phyloP scores from a whole-genome alignment of 192 early-diverging fungal species.

The Linnemannia zychae region DNA sequence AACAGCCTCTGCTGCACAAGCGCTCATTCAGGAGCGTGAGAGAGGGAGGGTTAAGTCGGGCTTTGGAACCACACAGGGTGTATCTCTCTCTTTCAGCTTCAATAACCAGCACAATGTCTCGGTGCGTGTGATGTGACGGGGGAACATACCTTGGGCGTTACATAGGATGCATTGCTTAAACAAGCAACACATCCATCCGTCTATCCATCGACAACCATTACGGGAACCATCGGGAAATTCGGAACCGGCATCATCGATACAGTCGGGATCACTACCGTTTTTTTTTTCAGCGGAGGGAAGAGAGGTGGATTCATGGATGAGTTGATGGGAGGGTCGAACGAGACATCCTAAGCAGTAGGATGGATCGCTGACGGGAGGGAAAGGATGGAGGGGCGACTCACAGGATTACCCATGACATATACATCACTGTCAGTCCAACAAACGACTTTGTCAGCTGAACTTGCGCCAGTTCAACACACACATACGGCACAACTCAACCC shows the following conservation, averaged over 20 bases:
- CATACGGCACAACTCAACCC: background rate
- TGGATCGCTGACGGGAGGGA: background rate
- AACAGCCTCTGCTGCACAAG: background rate
- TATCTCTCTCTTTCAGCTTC: constrained; percentile 35
- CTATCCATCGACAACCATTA: constrained; percentile 15
- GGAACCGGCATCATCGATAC: background rate
- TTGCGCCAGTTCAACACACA: background rate
- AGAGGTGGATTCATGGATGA: background rate
- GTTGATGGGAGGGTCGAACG: background rate
- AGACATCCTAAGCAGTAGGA: background rate
- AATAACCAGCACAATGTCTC: constrained; percentile 53
- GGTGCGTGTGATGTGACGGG: constrained; percentile 31
- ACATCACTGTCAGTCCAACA: background rate
- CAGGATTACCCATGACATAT: background rate
- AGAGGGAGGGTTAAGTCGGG: background rate
- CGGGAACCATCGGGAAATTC: background rate
- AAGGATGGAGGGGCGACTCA: background rate
- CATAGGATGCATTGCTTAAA: constrained; percentile 3
- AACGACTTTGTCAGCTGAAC: background rate
- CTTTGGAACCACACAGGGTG: constrained; percentile 2
- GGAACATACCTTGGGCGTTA: background rate
- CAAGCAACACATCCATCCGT: constrained; percentile 17
- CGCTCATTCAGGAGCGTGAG: no score
- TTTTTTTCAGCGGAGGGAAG: background rate
- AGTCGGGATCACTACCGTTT: background rate